Evolutionary conservation across 257 asterid genomes (phyloP), one percentile per base, ranked within the genome.

Genomic region (Cinchona pubescens): DNA sequence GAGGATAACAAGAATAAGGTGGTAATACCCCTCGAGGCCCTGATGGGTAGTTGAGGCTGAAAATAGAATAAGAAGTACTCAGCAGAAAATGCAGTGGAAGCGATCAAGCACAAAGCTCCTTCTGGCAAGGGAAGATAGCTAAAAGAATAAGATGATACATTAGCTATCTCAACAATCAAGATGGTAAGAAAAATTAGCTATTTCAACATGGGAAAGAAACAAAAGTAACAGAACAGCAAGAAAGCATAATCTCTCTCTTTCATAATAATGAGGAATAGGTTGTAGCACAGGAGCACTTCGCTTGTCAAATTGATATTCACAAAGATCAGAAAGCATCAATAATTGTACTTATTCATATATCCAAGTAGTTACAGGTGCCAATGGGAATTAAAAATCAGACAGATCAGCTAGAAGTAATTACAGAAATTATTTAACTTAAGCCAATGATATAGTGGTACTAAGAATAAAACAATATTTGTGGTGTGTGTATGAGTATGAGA

Each of bases 21-120:
- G 99, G 78, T 95, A 95, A 60, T 87, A 92, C 9, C 99, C 99
- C 82, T 95, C 98, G 0, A 92, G 96, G 75, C 99, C 98, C 79
- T 80, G 90, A 88, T 95, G 99, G 5, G 96, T 84, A 12, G 99
- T 95, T 23, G 99, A 95, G 80, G n/a, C n/a, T 95, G 99, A 82
- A 92, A 95, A 68, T 90, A 86, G 89, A 95, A 95, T 71, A 95
- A 70, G 58, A 92, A 87, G 76, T 86, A 95, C 89, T 95, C 99
- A 21, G 96, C 92, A 12, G 89, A 81, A 86, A 95, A 95, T 55
- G 98, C 98, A 48, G 96, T 83, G 58, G 99, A 83, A 38, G 83
- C 90, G 7, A 89, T 79, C 46, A 90, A 81, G 87, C 96, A 91
- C 53, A 92, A 74, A 58, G 94, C 91, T 46, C 91, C 96, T 49